phyloP scores from a whole-genome alignment of 2,329 filamentous ascomycete species.

The Stachybotrys chartarum region DNA sequence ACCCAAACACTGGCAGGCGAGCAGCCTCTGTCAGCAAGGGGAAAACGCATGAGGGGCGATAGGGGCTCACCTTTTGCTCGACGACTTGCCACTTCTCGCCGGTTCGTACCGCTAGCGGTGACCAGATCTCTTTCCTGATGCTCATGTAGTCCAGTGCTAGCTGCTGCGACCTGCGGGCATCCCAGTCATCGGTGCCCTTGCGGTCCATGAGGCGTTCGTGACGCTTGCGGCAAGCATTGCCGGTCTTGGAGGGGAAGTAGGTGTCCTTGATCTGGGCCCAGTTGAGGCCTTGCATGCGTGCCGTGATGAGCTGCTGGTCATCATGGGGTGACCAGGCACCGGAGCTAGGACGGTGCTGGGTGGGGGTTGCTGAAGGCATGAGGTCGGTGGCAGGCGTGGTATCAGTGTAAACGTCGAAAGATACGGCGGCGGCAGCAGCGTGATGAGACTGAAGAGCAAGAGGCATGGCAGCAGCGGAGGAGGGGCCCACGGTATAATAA shows the following conservation, averaged over 20 bases:
- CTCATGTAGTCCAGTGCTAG: constrained; percentile 74
- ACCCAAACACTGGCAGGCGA: constrained; percentile 64
- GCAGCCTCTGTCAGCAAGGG: too few relatives aligned
- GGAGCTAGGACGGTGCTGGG: constrained; percentile 50
- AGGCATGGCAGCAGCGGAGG: constrained; percentile 19
- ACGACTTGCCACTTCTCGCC: constrained; percentile 79
- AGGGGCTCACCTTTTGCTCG: constrained; percentile 48
- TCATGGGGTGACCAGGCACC: constrained; percentile 68
- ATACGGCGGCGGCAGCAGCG: too few relatives aligned
- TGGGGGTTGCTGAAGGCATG: constrained; percentile 25
- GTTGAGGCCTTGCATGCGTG: constrained; percentile 69
- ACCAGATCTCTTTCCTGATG: constrained; percentile 77
- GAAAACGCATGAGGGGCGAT: fast-evolving
- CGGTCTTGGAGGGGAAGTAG: constrained; percentile 70
- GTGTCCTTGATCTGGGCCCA: constrained; percentile 74
- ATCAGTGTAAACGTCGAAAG: constrained; percentile 30
- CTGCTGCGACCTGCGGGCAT: constrained; percentile 64
- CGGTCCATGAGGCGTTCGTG: constrained; percentile 80
- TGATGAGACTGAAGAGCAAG: constrained; percentile 24
- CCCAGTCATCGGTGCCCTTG: constrained; percentile 69
- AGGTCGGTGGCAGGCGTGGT: constrained; percentile 16
- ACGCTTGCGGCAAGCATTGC: constrained; percentile 83
- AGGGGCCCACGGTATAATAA: constrained; percentile 32
- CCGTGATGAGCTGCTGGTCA: constrained; percentile 64
- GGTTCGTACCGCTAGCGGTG: constrained; percentile 59